Base-by-base conservation (phyloP, 2,329 filamentous ascomycete species). In the Gnomoniopsis smithogilvyi region DNA sequence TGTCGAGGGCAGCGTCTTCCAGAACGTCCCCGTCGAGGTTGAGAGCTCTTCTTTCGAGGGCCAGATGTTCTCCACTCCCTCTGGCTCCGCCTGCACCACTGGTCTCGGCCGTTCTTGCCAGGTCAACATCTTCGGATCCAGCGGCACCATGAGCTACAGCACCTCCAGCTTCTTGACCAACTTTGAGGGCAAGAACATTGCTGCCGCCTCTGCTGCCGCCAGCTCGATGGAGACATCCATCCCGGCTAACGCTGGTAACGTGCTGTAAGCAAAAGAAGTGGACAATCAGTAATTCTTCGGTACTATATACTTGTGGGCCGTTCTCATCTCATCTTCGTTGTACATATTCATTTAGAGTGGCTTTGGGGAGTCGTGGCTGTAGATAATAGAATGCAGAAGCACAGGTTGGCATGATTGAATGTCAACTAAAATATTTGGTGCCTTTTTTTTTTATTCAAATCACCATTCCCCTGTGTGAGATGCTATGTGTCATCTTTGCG, bases 1-100 rank as follows among this genome's bases (percentile, higher is more conserved):
- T 26, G 78, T 78, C 2, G 83, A 86, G 72, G 83, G 83, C 49
- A 85, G 83, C 66, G 70, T 81, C 54, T 86, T 85, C 76, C 77
- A 84, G 71, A 80, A 82, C 66, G 76, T 86, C 59, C 66, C 69
- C n/a, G 71, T 72, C 22, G 69, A 74, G 22, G 69, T 79, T 51
- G 73, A 79, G 62, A 51, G 66, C 30, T 45, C 62, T 36, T 50
- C 47, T 41, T 64, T 62, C 36, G 24, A 33, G 7, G 65, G 65
- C 22, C 47, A 61, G 47, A 62, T 67, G 49, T 67, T 67, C 61
- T 63, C 64, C 48, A 60, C 61, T n/a, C 60, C 60, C 59, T 17
- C 67, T 64, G 24, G 8, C 63, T 66, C 71, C 21, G 67, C 65
- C 51, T 84, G 81, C 75, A 67, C 67, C 30, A 55, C 71, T 24